Evolutionary conservation across 495 filamentous ascomycete species (phyloP).

Genomic region (Massariosphaeria phaeospora): DNA sequence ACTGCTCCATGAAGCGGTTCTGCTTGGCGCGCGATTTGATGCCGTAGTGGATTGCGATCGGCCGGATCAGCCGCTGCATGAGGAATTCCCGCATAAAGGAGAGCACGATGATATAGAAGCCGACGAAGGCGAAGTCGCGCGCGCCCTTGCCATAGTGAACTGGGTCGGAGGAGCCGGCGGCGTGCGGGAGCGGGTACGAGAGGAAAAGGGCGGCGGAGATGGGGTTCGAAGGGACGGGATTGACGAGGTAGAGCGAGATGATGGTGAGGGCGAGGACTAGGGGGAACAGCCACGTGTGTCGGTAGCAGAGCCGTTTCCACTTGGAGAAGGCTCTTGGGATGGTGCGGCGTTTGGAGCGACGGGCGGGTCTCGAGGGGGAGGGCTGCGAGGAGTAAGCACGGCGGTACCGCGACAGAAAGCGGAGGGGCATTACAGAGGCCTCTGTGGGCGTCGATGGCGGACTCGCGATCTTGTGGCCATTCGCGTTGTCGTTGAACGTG

Average conservation of each 20-base stretch:
- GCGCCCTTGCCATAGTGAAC: slow-evolving; percentile 85
- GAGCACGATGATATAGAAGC: slow-evolving; percentile 84
- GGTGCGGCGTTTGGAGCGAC: slow-evolving; percentile 43
- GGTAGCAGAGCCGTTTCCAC: slow-evolving; percentile 38
- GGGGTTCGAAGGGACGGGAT: slow-evolving; percentile 77
- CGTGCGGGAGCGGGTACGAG: slow-evolving; percentile 69
- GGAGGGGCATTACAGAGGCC: neutral
- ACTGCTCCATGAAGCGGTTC: slow-evolving; percentile 92
- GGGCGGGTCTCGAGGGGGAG: slow-evolving; percentile 19
- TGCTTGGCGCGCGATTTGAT: slow-evolving; percentile 74
- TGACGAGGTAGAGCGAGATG: slow-evolving; percentile 64
- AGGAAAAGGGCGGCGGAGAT: slow-evolving; percentile 86
- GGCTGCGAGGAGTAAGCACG: slow-evolving; percentile 9
- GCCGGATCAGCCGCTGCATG: slow-evolving; percentile 88
- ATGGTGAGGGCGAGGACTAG: slow-evolving; percentile 63
- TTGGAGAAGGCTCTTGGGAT: slow-evolving; percentile 36
- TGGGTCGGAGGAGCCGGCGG: slow-evolving; percentile 42
- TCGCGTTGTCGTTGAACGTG: slow-evolving; percentile 16
- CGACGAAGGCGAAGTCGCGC: slow-evolving; percentile 79
- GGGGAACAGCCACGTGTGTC: slow-evolving; percentile 59
- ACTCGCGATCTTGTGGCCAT: too few species aligned
- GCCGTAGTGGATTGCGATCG: slow-evolving; percentile 64
- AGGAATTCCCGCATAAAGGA: slow-evolving; percentile 93
- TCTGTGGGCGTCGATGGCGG: slow-evolving; percentile 10
- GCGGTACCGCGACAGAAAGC: neutral